Base-by-base conservation (phyloP, 1,284 basidiomycete genomes). In the Ustilago tritici region DNA sequence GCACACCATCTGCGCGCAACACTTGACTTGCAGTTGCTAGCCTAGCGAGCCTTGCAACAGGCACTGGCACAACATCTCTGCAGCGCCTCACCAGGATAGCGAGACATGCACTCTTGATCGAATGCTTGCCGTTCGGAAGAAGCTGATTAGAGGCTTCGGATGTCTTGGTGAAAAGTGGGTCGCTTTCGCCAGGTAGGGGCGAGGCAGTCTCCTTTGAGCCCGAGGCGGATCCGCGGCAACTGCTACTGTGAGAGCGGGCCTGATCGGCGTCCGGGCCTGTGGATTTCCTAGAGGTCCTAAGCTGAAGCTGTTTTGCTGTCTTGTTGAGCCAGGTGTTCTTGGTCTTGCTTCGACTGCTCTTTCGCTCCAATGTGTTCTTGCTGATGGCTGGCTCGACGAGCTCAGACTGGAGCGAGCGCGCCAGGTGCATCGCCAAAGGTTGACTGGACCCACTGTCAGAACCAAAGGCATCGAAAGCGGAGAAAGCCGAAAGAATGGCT, bases 11-110 rank as follows among this genome's bases (percentile, higher is more conserved):
- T 14, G 58, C 64, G 28, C 65, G 54, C 32, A 70, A 35, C 34
- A 72, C 32, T 46, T 72, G 64, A 31, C 68, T 67, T 40, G 65
- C 61, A 5, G 59, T 68, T 12, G 62, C 68, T 49, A 83, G 70
- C 19, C 82, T 63, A 9, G 83, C 84, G 4, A 82, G 61, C 43
- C 83, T 73, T 11, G 84, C 84, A 0, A 85, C 79, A 23, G 84
- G 84, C 2, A 86, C 82, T 19, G 84, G 82, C 5, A 86, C 84
- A 9, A 84, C 67, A 31, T 86, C 84, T 47, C 84, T 70, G 52
- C 81, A 85, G 19, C 84, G 72, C 4, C 72, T 41, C 7, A 85
- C 52, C 31, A 83, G 63, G 52, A 85, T 79, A 28, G 74, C 63
- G 14, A 64, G 50, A 31, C 78, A 70, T n/a, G 77, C 67, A 54